Base-by-base conservation (phyloP, 169 alveolate species). In the Eimeria zaria region DNA sequence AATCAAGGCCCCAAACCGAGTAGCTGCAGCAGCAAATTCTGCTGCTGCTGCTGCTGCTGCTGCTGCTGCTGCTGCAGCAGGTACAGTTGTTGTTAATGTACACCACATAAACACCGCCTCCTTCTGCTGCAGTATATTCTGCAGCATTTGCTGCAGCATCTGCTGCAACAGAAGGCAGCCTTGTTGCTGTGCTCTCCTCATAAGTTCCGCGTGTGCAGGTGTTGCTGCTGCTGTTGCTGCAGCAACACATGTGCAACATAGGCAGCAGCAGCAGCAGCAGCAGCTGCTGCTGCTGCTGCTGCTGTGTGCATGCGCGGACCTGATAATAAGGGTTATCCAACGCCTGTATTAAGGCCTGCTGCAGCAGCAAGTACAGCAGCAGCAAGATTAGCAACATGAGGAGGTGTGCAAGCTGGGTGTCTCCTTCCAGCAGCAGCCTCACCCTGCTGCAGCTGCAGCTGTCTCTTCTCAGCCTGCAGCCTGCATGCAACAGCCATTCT, bases 301-400 rank as follows among this genome's bases (percentile, higher is more conserved):
- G 74, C 74, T 64, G 74, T 27, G 18, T n/a, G 74, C 30, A 18
- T 64, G 74, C 74, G 7, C n/a, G n/a, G n/a, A n/a, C n/a, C n/a
- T n/a, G 74, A 18, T 64, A n/a, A 27, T 64, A 64, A n/a, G n/a
- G n/a, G n/a, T n/a, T 64, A 73, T 39, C 55, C 84, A 33, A 73
- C 30, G 84, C 84, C 51, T 39, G 84, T 39, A 33, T 73, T 7
- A n/a, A 73, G n/a, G 44, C 84, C 84, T 73, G 84, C 84, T 33
- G 84, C 84, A n/a, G 84, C 84, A 73, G 84, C 84, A 39, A 73
- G 84, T 5, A 73, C 84, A 33, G 84, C 84, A 73, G 84, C 84
- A 39, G 84, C 84, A 39, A 73, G 84, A 33, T 73, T 73, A 20
- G 84, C 84, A 20, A 73, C 84, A 33, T 73, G 84, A 7, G 84